Evolutionary conservation across 129 eudicot genomes (phyloP).

Genomic region (Flaveria brownii): DNA sequence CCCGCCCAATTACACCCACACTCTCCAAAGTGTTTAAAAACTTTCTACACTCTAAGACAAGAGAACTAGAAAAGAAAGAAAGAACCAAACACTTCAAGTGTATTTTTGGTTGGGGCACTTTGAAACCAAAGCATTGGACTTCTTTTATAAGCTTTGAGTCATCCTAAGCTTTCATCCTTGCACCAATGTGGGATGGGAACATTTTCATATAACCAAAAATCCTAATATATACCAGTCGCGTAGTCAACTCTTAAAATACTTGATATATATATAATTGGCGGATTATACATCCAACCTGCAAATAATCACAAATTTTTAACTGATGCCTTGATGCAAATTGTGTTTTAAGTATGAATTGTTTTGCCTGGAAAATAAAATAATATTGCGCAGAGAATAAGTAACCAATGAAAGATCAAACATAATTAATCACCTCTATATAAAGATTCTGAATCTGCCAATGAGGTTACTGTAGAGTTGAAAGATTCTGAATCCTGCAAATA

Average conservation of each 20-base stretch:
- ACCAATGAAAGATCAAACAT: constrained; percentile 20
- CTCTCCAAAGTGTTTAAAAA: too few relatives aligned
- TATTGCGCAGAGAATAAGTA: constrained; percentile 19
- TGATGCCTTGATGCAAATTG: neutral
- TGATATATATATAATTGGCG: constrained; percentile 21
- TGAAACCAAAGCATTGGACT: too few relatives aligned
- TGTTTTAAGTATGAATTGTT: constrained; percentile 1
- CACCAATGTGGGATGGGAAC: too few relatives aligned
- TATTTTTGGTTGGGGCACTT: too few relatives aligned
- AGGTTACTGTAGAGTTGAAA: neutral
- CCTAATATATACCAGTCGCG: constrained; percentile 13
- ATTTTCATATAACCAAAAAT: too few relatives aligned
- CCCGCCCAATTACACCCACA: too few relatives aligned
- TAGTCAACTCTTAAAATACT: constrained; percentile 23
- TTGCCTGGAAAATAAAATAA: neutral
- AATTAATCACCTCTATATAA: constrained; percentile 1
- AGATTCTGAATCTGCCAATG: constrained; percentile 23
- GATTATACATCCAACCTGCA: neutral
- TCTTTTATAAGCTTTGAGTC: too few relatives aligned
- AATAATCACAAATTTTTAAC: constrained; percentile 1
- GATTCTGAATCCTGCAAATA: constrained; percentile 10
- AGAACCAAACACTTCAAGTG: too few relatives aligned
- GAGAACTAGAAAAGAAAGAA: too few relatives aligned
- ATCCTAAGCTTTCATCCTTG: too few relatives aligned
- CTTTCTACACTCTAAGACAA: too few relatives aligned